These are phyloP conservation scores for Wickerhamiella hasegawae DNA, from an alignment of 805 yeast species.

Conservation along the genomic window DNA sequence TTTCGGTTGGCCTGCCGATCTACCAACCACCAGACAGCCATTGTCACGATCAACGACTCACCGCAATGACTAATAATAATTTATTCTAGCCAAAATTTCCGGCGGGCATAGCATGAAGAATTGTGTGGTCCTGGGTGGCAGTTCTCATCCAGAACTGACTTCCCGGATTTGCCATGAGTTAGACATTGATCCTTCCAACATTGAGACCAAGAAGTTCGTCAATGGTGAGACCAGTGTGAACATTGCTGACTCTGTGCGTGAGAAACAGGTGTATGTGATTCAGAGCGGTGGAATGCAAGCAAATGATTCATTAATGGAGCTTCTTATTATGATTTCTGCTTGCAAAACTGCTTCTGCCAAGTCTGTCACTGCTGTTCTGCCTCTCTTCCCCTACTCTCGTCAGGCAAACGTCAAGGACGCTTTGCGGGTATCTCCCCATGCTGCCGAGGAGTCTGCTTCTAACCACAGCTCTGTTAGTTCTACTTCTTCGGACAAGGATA, in stretches of 20 bases:
- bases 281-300: slow-evolving; percentile 82
- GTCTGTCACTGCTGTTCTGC: slow-evolving; percentile 79
- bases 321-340: slow-evolving; percentile 74
- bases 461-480: neutral
- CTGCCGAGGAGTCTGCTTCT: neutral
- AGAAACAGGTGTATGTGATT: slow-evolving; percentile 84
- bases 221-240: slow-evolving; percentile 92
- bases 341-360: slow-evolving; percentile 84
- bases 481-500: neutral
- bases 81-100: neutral
- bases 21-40: no score
- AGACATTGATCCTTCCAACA: slow-evolving; percentile 56
- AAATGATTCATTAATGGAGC: slow-evolving; percentile 72
- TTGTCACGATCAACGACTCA: no score
- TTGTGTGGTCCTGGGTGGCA: slow-evolving; percentile 78
- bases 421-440: neutral
- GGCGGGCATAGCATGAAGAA: slow-evolving; percentile 49
- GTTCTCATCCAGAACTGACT: slow-evolving; percentile 71
- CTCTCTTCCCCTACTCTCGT: slow-evolving; percentile 87
- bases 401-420: slow-evolving; percentile 89
- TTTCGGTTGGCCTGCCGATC: no score
- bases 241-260: slow-evolving; percentile 78
- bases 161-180: slow-evolving; percentile 59
- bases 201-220: slow-evolving; percentile 30
- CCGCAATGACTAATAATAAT: no score